These are phyloP conservation scores for Calonectria crousiana DNA, from an alignment of 2,329 filamentous ascomycete species.

Conservation along the genomic window DNA sequence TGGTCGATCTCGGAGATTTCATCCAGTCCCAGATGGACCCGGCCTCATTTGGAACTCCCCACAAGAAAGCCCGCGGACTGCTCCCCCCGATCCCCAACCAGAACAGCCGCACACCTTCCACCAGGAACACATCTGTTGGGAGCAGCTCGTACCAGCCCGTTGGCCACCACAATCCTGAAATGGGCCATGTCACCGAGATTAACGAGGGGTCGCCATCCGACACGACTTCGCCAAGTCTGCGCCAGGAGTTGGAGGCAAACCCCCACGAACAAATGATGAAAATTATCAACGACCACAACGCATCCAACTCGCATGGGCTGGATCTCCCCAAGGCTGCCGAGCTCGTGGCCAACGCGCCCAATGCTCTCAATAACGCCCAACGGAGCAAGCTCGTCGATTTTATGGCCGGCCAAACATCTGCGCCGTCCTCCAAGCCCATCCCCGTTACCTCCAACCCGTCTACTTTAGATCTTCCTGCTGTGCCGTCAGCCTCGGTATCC, in stretches of 20 bases:
- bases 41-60: conserved; percentile 53
- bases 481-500: conserved; percentile 42
- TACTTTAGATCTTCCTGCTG: conserved; percentile 27
- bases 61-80: conserved; percentile 67
- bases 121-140: conserved; percentile 36
- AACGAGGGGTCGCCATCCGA: conserved; percentile 65
- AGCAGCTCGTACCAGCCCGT: conserved; percentile 40
- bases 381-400: conserved; percentile 70
- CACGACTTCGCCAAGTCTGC: conserved; percentile 61
- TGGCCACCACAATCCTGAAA: conserved; percentile 55
- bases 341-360: conserved; percentile 66
- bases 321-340: conserved; percentile 64
- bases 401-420: conserved; percentile 63
- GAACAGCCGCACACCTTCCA: conserved; percentile 43
- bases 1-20: conserved; percentile 73
- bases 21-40: conserved; percentile 60
- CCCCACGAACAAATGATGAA: conserved; percentile 74
- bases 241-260: conserved; percentile 68
- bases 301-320: conserved; percentile 60
- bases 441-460: conserved; percentile 34
- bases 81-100: conserved; percentile 65
- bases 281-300: conserved; percentile 74
- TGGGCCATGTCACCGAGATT: conserved; percentile 71
- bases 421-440: conserved; percentile 38
- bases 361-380: conserved; percentile 68